Base-by-base conservation (phyloP, 805 yeast species). In the Myxozyma neglecta region DNA sequence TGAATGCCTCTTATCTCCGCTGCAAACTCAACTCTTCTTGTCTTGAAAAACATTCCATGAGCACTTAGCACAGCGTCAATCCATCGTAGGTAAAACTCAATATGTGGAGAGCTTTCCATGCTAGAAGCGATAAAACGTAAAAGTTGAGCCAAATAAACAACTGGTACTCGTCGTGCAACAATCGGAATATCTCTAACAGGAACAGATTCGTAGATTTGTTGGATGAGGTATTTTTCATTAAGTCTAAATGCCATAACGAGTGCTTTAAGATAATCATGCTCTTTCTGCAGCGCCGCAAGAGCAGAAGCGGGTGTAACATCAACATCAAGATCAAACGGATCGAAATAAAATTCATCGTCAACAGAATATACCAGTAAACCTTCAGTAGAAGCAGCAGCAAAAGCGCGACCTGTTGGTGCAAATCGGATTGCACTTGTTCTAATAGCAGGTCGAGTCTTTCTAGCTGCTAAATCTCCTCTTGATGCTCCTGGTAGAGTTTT, bases 301-400 rank as follows among this genome's bases (percentile, higher is more conserved):
- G 91, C 87, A 5, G 88, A 77, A 50, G 84, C 88, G 0, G 97
- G 96, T 0, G 99, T 94, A 35, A 93, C 85, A 69, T 94, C 98
- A 51, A 91, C 79, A 72, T 93, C 98, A 71, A 94, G 80, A 73
- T 94, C 98, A 72, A 90, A 90, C 39, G 99, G 99, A 78, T 94
- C 99, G 72, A 94, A 94, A 35, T 86, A 77, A 53, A 87, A 75
- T 10, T 83, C 77, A 53, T 85, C 86, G 73, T 93, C 96, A 44
- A 91, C 83, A 1, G 96, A 87, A 73, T 83, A 94, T 1, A 94
- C 79, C 59, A 91, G 77, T 50, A 94, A 77, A 8, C 99, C 99
- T 73, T 93, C 98, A 0, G 99, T 94, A 0, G 97, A 86, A 0
- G 97, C 94, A 46, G 96, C 96, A 0, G 96, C 94, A 79, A 94